Evolutionary conservation across 305 asterid species (phyloP).

Genomic region (Petunia hybrid): DNA sequence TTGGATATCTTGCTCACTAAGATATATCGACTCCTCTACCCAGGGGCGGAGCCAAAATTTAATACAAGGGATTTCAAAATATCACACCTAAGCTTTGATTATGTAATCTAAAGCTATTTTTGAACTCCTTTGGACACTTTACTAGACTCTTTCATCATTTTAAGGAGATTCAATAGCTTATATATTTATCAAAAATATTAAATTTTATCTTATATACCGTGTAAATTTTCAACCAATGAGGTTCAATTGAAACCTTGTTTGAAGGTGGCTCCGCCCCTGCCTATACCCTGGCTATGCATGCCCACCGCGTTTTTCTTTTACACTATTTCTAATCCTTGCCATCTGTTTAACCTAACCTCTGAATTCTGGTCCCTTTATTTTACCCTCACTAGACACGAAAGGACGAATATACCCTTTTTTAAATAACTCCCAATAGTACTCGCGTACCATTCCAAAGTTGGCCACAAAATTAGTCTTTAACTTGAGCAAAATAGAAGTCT

Average conservation of each 20-base stretch:
- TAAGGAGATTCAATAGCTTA: too few relatives aligned
- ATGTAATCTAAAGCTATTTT: too few relatives aligned
- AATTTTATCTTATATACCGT: too few relatives aligned
- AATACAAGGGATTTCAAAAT: too few relatives aligned
- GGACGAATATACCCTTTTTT: slow-evolving; percentile 16
- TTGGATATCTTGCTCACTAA: slow-evolving; percentile 15
- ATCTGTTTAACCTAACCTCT: slow-evolving; percentile 16
- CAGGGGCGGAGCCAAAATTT: too few relatives aligned
- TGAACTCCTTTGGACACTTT: too few relatives aligned
- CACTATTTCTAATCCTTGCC: neutral
- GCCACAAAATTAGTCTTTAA: neutral
- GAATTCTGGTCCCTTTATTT: neutral
- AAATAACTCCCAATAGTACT: neutral
- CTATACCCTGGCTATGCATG: neutral
- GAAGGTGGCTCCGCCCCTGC: too few relatives aligned
- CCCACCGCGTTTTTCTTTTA: neutral
- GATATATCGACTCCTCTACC: neutral
- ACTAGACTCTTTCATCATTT: too few relatives aligned
- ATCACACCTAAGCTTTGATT: too few relatives aligned
- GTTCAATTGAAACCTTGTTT: too few relatives aligned
- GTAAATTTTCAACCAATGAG: too few relatives aligned
- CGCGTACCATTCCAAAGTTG: neutral
- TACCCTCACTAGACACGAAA: neutral
- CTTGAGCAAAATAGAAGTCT: neutral
- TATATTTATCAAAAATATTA: too few relatives aligned